Conservation (phyloP, 1,139 yeast genomes). For the Nakaseomyces kungkrabaensis region DNA sequence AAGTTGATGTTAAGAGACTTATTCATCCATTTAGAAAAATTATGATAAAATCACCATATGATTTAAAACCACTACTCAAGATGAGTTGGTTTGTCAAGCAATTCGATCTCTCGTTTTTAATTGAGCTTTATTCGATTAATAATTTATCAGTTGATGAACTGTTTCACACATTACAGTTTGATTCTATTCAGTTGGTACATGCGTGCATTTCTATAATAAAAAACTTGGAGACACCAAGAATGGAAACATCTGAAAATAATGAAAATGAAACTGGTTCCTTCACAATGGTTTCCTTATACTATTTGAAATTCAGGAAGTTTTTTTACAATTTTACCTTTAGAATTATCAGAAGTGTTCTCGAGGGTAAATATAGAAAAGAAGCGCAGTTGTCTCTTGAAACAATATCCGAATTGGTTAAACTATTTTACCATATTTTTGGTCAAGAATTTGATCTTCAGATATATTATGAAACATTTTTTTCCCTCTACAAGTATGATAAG, state of each 20-base stretch:
- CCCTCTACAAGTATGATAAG: constrained; percentile 11
- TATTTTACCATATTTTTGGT: constrained; percentile 15
- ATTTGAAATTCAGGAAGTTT: constrained; percentile 22
- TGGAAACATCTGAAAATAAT: not conserved
- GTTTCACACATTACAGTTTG: constrained; percentile 7
- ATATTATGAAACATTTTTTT: constrained; percentile 17
- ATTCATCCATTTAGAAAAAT: constrained; percentile 9
- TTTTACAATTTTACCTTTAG: constrained; percentile 21
- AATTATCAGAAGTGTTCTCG: constrained; percentile 7
- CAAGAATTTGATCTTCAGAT: constrained; percentile 21
- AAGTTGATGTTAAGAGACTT: not conserved
- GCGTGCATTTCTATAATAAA: constrained; percentile 8
- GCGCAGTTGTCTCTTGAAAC: not conserved
- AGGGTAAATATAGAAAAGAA: not conserved
- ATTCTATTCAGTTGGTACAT: constrained; percentile 5
- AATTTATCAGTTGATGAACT: constrained; percentile 14
- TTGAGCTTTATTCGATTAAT: constrained; percentile 30
- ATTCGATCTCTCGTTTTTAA: constrained; percentile 20
- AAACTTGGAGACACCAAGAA: not conserved
- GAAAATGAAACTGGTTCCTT: constrained; percentile 5
- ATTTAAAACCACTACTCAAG: constrained; percentile 25
- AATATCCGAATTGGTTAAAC: not conserved
- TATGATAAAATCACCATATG: constrained; percentile 23
- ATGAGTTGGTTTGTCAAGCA: constrained; percentile 20
- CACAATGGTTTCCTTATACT: constrained; percentile 16